phyloP scores from a whole-genome alignment of 805 yeast species.

The Saccharomyces eubayanus region DNA sequence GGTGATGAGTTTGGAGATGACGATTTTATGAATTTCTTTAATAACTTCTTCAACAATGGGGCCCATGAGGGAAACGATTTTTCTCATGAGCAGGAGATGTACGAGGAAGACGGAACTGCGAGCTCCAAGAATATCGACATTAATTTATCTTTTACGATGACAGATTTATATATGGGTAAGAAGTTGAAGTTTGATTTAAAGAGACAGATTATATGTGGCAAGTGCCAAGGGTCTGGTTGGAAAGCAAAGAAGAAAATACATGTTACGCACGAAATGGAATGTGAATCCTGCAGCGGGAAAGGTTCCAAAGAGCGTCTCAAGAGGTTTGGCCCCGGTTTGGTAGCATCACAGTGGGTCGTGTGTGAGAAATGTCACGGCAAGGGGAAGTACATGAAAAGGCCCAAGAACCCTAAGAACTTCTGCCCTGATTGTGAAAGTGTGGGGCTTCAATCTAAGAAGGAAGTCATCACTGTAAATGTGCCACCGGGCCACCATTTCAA shows the following conservation, averaged over 20 bases:
- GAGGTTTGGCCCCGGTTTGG: constrained; percentile 67
- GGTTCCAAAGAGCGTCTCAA: constrained; percentile 55
- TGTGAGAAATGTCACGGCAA: constrained; percentile 67
- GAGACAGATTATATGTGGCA: constrained; percentile 61
- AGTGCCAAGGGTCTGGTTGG: constrained; percentile 74
- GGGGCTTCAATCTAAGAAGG: constrained; percentile 53
- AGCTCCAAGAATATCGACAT: constrained; percentile 34
- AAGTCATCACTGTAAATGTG: constrained; percentile 68
- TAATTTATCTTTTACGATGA: constrained; percentile 60
- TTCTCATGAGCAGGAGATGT: constrained; percentile 6
- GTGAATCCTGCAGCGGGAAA: constrained; percentile 64
- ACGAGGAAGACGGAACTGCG: constrained; percentile 12
- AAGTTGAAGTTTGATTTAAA: constrained; percentile 63
- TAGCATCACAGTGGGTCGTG: constrained; percentile 49
- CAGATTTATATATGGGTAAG: constrained; percentile 75
- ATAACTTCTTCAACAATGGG: constrained; percentile 20
- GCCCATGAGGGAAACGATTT: not conserved
- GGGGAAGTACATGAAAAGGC: constrained; percentile 40
- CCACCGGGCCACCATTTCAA: constrained; percentile 60
- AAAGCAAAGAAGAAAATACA: constrained; percentile 27
- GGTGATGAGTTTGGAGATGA: constrained; percentile 48
- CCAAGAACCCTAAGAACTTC: constrained; percentile 43
- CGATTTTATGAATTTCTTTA: constrained; percentile 69
- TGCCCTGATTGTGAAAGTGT: constrained; percentile 73
- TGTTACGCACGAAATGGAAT: constrained; percentile 41